Base-by-base conservation (phyloP, 2,329 filamentous ascomycete species). In the Teratosphaeria viscida region DNA sequence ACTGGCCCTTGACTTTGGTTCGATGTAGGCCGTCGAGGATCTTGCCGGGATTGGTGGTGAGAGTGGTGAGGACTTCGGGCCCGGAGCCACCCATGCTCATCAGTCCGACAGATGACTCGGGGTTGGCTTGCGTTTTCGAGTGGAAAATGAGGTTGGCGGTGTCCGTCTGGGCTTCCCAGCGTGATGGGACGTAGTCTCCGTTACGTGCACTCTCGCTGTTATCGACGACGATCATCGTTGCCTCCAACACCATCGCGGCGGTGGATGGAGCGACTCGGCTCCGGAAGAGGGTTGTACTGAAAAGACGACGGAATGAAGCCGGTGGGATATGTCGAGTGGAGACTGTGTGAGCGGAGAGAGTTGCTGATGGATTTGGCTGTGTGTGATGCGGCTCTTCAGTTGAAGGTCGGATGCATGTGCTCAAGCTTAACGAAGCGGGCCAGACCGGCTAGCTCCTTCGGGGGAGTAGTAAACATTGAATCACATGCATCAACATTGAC, bases 41-140 rank as follows among this genome's bases (percentile, higher is more conserved):
- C 80, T 95, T 94, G 75, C 94, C 94, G 72, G 94, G 90, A 75
- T 99, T 95, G 61, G 90, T 92, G 58, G 94, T 97, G 73, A 97
- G 84, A 37, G 94, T 99, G 60, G 94, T 95, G 64, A 99, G 84
- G 65, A 99, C 92, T 78, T 97, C 92, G 55, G 94, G 94, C n/a
- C 91, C 92, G 72, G 90, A 92, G 71, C 92, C 94, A 64, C 90
- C 94, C 92, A 97, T 97, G 77, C 90, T 96, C 92, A 99, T 96
- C 65, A 99, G 81, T 57, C 95, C 94, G 65, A 99, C 94, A 11
- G 92, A 95, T 7, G 92, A 97, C 78, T 99, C 94, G 35, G 94
- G 91, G 75, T 99, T 96, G 67, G 88, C 88, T 77, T 91, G 87
- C 67, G 92, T 96, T 76, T 99, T 96, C 72, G 88, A 90, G 73